Evolutionary conservation across 352 stramenopile genomes (phyloP).

Genomic region (Phytophthora crassamura): DNA sequence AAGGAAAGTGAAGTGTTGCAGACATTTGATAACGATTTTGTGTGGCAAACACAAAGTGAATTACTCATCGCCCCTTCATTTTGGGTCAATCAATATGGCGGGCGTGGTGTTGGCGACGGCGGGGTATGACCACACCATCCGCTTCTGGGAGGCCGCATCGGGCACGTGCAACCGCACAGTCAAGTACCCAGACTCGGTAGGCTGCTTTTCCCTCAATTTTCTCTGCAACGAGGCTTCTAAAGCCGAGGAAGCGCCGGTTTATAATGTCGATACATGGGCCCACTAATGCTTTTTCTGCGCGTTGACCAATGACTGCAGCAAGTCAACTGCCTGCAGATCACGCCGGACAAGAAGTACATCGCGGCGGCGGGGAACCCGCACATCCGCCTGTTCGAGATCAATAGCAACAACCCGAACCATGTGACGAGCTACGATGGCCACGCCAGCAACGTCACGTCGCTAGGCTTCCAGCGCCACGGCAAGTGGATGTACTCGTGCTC

Average conservation of each 20-base stretch:
- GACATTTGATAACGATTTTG: neutral
- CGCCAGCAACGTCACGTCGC: conserved; percentile 95
- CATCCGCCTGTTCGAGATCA: conserved; percentile 98
- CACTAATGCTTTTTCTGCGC: neutral
- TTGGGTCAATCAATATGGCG: conserved; percentile 53
- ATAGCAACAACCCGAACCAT: conserved; percentile 95
- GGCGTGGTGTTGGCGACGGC: conserved; percentile 97
- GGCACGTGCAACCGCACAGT: conserved; percentile 96
- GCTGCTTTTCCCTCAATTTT: conserved; percentile 15
- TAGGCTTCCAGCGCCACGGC: conserved; percentile 98
- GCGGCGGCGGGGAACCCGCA: conserved; percentile 97
- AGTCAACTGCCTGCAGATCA: conserved; percentile 98
- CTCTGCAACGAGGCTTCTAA: neutral
- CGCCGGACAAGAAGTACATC: conserved; percentile 97
- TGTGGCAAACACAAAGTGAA: neutral
- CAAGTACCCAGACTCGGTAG: conserved; percentile 95
- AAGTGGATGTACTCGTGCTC: conserved; percentile 98
- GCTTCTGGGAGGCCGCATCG: conserved; percentile 98
- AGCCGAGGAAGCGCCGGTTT: neutral
- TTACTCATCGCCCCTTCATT: conserved; percentile 2
- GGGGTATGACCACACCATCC: conserved; percentile 98
- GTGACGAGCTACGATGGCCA: conserved; percentile 97
- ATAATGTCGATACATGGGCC: conserved; percentile 3
- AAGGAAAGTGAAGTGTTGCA: conserved; percentile 14
- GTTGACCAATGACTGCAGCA: conserved; percentile 48